Evolutionary conservation across 345 rosid genomes (phyloP).

Genomic region (Eutrema yunnanense): DNA sequence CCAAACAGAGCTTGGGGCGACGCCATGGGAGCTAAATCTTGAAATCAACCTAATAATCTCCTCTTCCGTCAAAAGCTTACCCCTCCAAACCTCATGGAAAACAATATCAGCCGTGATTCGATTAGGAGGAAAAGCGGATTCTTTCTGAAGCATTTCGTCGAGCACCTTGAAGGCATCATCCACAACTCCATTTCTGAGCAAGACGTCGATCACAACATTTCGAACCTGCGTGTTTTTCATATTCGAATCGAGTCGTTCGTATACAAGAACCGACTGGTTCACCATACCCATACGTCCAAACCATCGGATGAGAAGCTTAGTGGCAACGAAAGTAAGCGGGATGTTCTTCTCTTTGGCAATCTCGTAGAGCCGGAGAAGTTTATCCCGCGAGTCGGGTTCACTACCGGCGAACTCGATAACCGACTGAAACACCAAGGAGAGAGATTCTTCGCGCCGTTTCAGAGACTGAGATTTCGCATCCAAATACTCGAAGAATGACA

Average conservation of each 20-base stretch:
- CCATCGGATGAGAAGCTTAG: constrained; percentile 41
- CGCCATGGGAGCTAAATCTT: constrained; percentile 39
- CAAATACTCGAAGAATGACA: constrained; percentile 51
- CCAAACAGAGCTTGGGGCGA: constrained; percentile 45
- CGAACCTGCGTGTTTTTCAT: constrained; percentile 38
- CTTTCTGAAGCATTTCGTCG: constrained; percentile 70
- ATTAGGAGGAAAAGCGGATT: constrained; percentile 38
- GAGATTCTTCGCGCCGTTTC: constrained; percentile 16
- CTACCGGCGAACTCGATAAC: constrained; percentile 46
- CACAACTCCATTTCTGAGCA: constrained; percentile 34
- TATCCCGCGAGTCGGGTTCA: constrained; percentile 32
- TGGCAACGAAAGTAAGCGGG: constrained; percentile 40
- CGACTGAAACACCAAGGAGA: constrained; percentile 53
- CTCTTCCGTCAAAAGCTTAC: constrained; percentile 31
- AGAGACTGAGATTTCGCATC: constrained; percentile 29
- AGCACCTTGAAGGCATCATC: constrained; percentile 65
- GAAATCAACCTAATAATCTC: constrained; percentile 38
- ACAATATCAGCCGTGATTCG: constrained; percentile 40
- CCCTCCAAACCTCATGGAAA: constrained; percentile 35
- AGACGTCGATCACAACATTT: constrained; percentile 33
- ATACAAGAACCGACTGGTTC: constrained; percentile 39
- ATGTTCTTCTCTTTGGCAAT: constrained; percentile 43
- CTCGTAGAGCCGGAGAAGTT: constrained; percentile 42
- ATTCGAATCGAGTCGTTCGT: constrained; percentile 32
- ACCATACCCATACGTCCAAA: constrained; percentile 47